Base-by-base conservation (phyloP, 768 basidiomycete species). In the Crassisporium funariophilum region DNA sequence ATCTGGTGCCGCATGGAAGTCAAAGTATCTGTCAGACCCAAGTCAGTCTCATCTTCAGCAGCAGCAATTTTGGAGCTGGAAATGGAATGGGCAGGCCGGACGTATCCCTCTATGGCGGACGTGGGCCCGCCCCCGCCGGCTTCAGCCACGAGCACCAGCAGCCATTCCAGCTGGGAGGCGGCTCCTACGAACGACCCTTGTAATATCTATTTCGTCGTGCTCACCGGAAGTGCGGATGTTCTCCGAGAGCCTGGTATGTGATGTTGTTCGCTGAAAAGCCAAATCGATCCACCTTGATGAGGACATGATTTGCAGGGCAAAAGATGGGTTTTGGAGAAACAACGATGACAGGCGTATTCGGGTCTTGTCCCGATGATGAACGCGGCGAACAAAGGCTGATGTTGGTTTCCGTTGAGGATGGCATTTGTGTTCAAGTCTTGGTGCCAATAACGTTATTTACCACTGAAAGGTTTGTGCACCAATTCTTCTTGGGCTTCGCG, bases 261-360 rank as follows among this genome's bases (percentile, higher is more conserved):
- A 87, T 51, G 54, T 87, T 87, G 60, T 87, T 87, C 33, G 84
- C 76, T 21, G 83, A 84, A 61, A 82, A 87, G 3, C 85, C 85
- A 57, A 87, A 86, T 13, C 79, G 75, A 46, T 86, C 83, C 4
- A 86, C 77, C 43, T 68, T 70, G 46, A 85, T 68, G 12, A 84
- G 56, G 31, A 84, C 69, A 46, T 80, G 74, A 62, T 80, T 72
- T 12, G 59, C 46, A 7, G 74, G 75, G 15, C 56, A 59, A 2
- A 58, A 41, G 1, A 44, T 35, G 2, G 65, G 60, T 34, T 35
- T 50, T 12, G 51, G 37, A 22, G 64, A 64, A 17, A 27, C 23
- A 20, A 57, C 59, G 8, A 69, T 35, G 20, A 63, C 37, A 1
- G 64, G 52, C 9, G 40, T 51, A 23, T 61, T 49, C 10, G 58